phyloP scores from a whole-genome alignment of 1,139 yeast genomes.

The Yamadazyma songkhlaensis region DNA sequence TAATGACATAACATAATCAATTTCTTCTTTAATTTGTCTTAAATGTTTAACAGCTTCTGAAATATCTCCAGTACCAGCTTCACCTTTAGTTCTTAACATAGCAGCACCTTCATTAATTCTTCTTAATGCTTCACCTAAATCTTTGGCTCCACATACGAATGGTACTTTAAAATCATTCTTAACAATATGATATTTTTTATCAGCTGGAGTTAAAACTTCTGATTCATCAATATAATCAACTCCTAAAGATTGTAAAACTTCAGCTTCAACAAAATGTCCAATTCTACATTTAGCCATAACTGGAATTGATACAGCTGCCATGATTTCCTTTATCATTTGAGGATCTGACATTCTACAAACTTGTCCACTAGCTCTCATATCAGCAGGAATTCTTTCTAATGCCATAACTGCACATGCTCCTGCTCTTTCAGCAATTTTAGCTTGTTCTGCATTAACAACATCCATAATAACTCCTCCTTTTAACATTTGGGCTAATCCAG shows the following conservation, averaged over 20 bases:
- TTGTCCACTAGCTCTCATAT: slow-evolving; percentile 78
- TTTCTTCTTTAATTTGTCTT: slow-evolving; percentile 55
- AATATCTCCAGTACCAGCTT: slow-evolving; percentile 88
- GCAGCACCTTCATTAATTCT: slow-evolving; percentile 85
- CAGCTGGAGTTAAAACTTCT: slow-evolving; percentile 83
- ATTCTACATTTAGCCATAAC: slow-evolving; percentile 90
- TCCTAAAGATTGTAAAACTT: slow-evolving; percentile 67
- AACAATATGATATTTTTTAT: slow-evolving; percentile 62
- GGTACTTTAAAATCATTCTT: slow-evolving; percentile 68
- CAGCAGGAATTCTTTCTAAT: slow-evolving; percentile 82
- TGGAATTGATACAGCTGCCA: slow-evolving; percentile 69
- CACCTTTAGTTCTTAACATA: slow-evolving; percentile 86
- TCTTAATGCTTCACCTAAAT: slow-evolving; percentile 82
- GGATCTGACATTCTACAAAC: slow-evolving; percentile 92
- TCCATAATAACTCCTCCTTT: slow-evolving; percentile 63
- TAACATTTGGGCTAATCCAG: slow-evolving; percentile 86
- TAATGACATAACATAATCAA: slow-evolving; percentile 42
- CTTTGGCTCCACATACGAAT: slow-evolving; percentile 83
- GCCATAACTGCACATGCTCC: slow-evolving; percentile 96
- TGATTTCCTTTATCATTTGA: slow-evolving; percentile 71
- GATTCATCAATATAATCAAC: slow-evolving; percentile 85
- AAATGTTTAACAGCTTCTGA: slow-evolving; percentile 84
- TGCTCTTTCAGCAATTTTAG: slow-evolving; percentile 69
- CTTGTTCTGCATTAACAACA: slow-evolving; percentile 53
- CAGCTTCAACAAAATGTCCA: slow-evolving; percentile 85